Base-by-base conservation (phyloP, 1,139 yeast genomes). In the Kurtzmaniella natalensis region DNA sequence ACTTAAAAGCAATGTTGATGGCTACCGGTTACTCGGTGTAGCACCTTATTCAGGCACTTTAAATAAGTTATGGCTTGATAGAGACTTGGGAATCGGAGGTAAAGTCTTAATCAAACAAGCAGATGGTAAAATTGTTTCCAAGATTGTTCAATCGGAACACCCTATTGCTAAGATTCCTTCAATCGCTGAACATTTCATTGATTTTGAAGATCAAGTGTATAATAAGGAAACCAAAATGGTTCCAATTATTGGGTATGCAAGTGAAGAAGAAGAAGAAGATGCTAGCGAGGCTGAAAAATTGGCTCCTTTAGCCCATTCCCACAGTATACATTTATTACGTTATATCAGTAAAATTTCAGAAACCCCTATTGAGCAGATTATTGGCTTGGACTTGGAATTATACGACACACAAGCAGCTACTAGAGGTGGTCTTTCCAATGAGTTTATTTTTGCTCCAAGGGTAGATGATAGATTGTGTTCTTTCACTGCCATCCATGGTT, bases 21-120 rank as follows among this genome's bases (percentile, higher is more conserved):
- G 71, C 5, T 69, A 64, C 43, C 68, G 65, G 34, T 45, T 62
- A 26, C 54, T 69, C 21, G 73, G 72, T 1, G 71, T 68, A 11
- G 70, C 72, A 1, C 62, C 64, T 1, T 69, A 69, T 43, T 61
- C 67, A 4, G 72, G 72, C 7, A 53, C 65, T 3, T 53, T 64
- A 38, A 55, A 52, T 9, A 47, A 50, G 16, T 44, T 59, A 3
- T 65, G 72, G 70, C 55, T 64, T 49, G 72, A 67, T 43, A 50
- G 75, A 41, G 75, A 69, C 44, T 61, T 69, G 38, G 74, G 71
- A 5, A 45, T 69, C 34, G 74, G 73, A n/a, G 75, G 75, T 9
- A 50, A 66, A 31, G 52, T 68, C 22, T 48, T 64, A 35, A 55
- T 64, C 6, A 53, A 49, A 37, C 50, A 43, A 16, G 37, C 39